Base-by-base conservation (phyloP, 73 alveolate species). In the Paramecium sonneborni region DNA sequence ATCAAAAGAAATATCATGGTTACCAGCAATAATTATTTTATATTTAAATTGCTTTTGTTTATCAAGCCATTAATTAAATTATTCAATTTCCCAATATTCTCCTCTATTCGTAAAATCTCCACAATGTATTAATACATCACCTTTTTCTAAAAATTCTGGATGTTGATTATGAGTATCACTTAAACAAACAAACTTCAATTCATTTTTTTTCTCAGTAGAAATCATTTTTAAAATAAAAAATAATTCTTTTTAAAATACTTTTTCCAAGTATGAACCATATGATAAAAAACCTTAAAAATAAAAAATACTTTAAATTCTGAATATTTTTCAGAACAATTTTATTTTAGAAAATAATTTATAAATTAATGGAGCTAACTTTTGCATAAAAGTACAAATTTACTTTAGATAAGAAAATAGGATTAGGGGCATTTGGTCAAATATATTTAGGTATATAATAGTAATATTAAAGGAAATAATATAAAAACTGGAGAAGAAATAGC, bases 401-500 rank as follows among this genome's bases (percentile, higher is more conserved):
- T n/a, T 3, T 72, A n/a, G 96, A 94, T 46, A 93, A 85, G 56
- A 93, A 91, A 68, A 93, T 93, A 23, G 96, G 95, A 38, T 20
- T 34, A 5, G 97, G 97, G n/a, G 69, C 96, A 15, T 94, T 88
- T 43, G 96, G 96, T 4, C 86, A 93, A 44, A 44, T 94, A 38
- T 94, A 34, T 88, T 84, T 72, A n/a, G 86, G 86, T 72, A 72
- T 35, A 18, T n/a, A 3, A 28, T 4, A 35, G 35, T 2, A 10
- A n/a, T 72, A 34, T 72, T 6, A 72, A 15, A 62, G 98, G 96
- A 34, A 55, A 62, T 86, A 95, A 96, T 88, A 88, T 92, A n/a
- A 82, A 95, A 91, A 93, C 95, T 57, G 92, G 95, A 18, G 94
- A 91, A 85, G 96, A 95, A 84, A 82, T 96, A 9, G 97, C 98